Conservation (phyloP, 2,329 filamentous ascomycete genomes). For the Waltergamsia citrina region DNA sequence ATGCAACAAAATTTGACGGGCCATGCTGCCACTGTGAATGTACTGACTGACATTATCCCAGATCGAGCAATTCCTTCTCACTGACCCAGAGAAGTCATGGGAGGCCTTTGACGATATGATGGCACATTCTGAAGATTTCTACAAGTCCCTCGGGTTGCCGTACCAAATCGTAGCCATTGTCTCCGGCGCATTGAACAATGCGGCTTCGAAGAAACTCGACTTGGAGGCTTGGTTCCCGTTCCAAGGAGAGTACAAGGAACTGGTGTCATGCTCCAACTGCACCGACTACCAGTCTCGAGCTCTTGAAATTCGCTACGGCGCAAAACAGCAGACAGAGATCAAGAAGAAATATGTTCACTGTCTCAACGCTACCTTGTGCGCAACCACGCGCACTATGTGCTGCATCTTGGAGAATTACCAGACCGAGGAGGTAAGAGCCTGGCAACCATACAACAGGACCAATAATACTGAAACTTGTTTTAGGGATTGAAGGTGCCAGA, state of each 20-base stretch:
- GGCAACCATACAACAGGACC: background rate
- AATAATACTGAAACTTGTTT: background rate
- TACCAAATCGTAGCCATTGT: conserved; percentile 93
- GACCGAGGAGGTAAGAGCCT: conserved; percentile 60
- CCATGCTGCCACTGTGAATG: too few species aligned
- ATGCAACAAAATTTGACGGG: background rate
- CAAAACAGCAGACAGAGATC: conserved; percentile 74
- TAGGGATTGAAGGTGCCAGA: conserved; percentile 73
- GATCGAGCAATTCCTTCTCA: conserved; percentile 70
- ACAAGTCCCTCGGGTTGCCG: conserved; percentile 78
- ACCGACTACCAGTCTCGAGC: conserved; percentile 94
- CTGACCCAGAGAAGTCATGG: conserved; percentile 86
- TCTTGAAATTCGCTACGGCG: conserved; percentile 84
- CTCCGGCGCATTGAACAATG: conserved; percentile 82
- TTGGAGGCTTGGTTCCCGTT: conserved; percentile 95
- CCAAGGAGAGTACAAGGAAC: conserved; percentile 96
- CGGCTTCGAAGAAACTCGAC: conserved; percentile 79
- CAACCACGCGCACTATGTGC: conserved; percentile 86
- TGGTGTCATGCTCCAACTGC: conserved; percentile 96
- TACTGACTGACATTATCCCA: conserved; percentile 5
- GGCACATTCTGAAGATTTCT: conserved; percentile 83
- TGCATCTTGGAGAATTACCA: conserved; percentile 97
- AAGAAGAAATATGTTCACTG: conserved; percentile 92
- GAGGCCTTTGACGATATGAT: conserved; percentile 94
- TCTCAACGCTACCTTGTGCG: conserved; percentile 81